Conservation (phyloP, 495 filamentous ascomycete genomes). For the Pyrenopolyporus hunteri region DNA sequence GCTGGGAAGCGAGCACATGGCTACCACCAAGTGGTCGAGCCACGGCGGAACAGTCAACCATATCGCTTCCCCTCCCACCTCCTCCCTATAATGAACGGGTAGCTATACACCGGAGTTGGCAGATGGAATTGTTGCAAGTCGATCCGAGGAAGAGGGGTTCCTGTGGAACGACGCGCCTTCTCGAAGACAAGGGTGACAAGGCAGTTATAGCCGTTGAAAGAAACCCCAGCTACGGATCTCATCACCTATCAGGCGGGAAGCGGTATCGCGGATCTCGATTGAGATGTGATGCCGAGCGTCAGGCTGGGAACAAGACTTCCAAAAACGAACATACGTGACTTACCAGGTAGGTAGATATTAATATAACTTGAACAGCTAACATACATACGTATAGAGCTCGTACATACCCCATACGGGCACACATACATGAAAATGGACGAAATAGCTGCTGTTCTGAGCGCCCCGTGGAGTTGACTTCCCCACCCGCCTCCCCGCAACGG, state of each 20-base stretch:
- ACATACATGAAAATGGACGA: background rate
- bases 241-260: conserved; percentile 19
- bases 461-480: conserved; percentile 13
- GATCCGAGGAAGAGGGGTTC: conserved; percentile 28
- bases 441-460: conserved; percentile 1
- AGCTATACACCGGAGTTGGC: conserved; percentile 24
- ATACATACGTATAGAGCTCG: too few species aligned
- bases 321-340: background rate
- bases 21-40: conserved; percentile 6
- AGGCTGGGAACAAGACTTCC: background rate
- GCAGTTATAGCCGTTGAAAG: conserved; percentile 30
- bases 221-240: conserved; percentile 6
- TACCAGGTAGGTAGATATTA: background rate
- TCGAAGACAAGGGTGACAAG: conserved; percentile 10
- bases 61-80: background rate
- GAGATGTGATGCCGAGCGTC: conserved; percentile 25
- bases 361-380: too few species aligned
- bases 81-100: conserved; percentile 1
- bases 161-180: conserved; percentile 16
- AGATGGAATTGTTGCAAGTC: conserved; percentile 26
- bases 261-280: conserved; percentile 31
- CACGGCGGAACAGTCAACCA: conserved; percentile 23
- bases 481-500: conserved; percentile 29
- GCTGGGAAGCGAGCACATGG: conserved; percentile 35
- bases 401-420: too few species aligned